Conservation (phyloP, 1,284 basidiomycete genomes). For the Thelephora terrestris region DNA sequence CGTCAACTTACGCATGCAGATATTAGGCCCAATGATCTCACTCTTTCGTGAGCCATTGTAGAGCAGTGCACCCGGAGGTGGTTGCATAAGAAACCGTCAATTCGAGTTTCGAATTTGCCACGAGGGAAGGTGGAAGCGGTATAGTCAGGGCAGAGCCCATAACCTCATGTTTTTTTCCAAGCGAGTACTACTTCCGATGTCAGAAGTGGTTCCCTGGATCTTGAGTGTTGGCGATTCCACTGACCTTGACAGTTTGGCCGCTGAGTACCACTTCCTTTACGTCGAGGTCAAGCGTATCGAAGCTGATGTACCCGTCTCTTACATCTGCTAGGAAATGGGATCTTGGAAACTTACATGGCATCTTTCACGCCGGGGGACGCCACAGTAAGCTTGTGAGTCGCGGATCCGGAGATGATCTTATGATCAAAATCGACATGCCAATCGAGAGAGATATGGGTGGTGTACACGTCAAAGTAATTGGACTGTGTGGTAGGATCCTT, state of each 20-base stretch:
- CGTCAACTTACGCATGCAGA: background rate
- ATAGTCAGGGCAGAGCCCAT: constrained; percentile 66
- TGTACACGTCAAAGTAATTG: constrained; percentile 65
- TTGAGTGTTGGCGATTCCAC: constrained; percentile 10
- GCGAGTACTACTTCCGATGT: constrained; percentile 31
- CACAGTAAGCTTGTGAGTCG: constrained; percentile 54
- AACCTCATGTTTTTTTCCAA: constrained; percentile 47
- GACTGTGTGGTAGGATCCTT: constrained; percentile 69
- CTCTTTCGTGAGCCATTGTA: constrained; percentile 92
- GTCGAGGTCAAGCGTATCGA: constrained; percentile 74
- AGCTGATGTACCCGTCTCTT: constrained; percentile 26
- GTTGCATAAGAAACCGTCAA: constrained; percentile 67
- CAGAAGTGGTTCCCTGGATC: background rate
- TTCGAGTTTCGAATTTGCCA: constrained; percentile 35
- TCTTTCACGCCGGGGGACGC: constrained; percentile 50
- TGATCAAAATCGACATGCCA: constrained; percentile 78
- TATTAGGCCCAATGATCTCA: constrained; percentile 24
- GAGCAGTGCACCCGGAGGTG: constrained; percentile 68
- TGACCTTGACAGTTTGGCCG: constrained; percentile 38
- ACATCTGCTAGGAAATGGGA: constrained; percentile 7
- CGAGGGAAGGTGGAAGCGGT: constrained; percentile 31
- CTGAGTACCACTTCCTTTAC: constrained; percentile 51
- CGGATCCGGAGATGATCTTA: constrained; percentile 64
- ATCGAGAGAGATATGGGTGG: constrained; percentile 64
- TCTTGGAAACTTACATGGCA: constrained; percentile 40